A percentile compares a stretch with the other conserved stretches of the same genome.
phyloP scores from a whole-genome alignment of 1,284 basidiomycete species.

The Tylopilus sp. region DNA sequence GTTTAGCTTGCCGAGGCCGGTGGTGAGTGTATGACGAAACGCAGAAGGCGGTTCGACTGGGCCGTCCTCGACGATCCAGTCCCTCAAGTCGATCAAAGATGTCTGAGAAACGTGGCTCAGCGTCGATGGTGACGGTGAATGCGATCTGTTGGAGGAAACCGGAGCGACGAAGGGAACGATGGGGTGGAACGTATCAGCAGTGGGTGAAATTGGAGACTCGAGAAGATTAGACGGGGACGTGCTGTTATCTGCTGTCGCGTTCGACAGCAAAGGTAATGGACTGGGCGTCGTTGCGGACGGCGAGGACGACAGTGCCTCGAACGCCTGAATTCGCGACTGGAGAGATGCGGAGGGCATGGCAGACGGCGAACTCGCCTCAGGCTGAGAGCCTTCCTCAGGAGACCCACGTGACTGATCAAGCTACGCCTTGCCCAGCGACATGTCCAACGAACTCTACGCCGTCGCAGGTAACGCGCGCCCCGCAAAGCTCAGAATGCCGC shows the following conservation, averaged over 20 bases:
- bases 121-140: slow-evolving; percentile 54
- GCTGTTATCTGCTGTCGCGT: not conserved
- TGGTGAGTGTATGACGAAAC: slow-evolving; percentile 15
- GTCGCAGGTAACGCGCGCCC: slow-evolving; percentile 46
- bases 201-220: slow-evolving; percentile 46
- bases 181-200: slow-evolving; percentile 35
- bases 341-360: slow-evolving; percentile 50
- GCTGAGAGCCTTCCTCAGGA: not conserved
- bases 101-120: slow-evolving; percentile 51
- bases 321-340: slow-evolving; percentile 56
- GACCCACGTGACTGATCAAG: slow-evolving; percentile 4
- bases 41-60: slow-evolving; percentile 30
- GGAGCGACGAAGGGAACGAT: slow-evolving; percentile 31
- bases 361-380: slow-evolving; percentile 1
- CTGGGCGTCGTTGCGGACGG: slow-evolving; percentile 13
- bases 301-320: slow-evolving; percentile 37
- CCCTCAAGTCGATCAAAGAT: slow-evolving; percentile 66
- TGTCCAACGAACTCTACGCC: slow-evolving; percentile 52
- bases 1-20: slow-evolving; percentile 23
- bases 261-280: not conserved
- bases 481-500: not conserved
- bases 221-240: slow-evolving; percentile 32
- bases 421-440: not conserved
- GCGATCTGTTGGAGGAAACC: slow-evolving; percentile 33
- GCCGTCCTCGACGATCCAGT: slow-evolving; percentile 69